Conservation (phyloP, 345 rosid genomes). For the Melastoma malabathricum region DNA sequence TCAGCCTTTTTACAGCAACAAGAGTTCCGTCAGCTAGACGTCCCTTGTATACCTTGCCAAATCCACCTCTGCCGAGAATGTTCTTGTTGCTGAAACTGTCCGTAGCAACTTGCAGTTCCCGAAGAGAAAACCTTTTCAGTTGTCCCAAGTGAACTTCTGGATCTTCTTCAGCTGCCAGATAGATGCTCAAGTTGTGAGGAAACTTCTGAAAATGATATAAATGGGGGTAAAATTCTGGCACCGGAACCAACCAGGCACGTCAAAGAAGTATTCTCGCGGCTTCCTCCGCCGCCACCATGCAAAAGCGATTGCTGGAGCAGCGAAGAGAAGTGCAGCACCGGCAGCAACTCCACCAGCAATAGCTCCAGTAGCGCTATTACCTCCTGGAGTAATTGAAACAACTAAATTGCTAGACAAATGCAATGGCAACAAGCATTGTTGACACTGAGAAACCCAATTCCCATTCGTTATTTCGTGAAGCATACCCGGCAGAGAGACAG, state of each 20-base stretch:
- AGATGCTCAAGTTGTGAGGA: neutral
- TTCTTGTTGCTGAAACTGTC: conserved; percentile 87
- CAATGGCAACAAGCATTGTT: neutral
- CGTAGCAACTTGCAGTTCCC: conserved; percentile 91
- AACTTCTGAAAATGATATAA: neutral
- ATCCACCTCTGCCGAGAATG: conserved; percentile 95
- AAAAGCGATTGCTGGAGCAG: conserved; percentile 95
- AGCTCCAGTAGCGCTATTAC: conserved; percentile 75
- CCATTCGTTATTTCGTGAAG: neutral
- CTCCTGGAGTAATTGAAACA: conserved; percentile 31
- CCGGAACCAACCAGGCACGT: conserved; percentile 57
- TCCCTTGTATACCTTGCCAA: conserved; percentile 93
- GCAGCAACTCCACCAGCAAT: conserved; percentile 99
- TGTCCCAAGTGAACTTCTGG: conserved; percentile 97
- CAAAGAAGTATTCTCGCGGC: conserved; percentile 84
- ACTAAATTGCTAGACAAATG: neutral
- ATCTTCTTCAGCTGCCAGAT: conserved; percentile 82
- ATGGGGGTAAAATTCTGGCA: neutral
- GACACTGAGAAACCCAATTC: neutral
- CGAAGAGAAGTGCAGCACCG: conserved; percentile 92
- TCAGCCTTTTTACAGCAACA: conserved; percentile 91
- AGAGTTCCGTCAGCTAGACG: conserved; percentile 84
- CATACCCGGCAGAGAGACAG: conserved; percentile 56
- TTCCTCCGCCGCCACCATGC: conserved; percentile 96
- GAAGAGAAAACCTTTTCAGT: conserved; percentile 86